Evolutionary conservation across 2,329 filamentous ascomycete genomes (phyloP).

Genomic region (Colletotrichum acutatum): DNA sequence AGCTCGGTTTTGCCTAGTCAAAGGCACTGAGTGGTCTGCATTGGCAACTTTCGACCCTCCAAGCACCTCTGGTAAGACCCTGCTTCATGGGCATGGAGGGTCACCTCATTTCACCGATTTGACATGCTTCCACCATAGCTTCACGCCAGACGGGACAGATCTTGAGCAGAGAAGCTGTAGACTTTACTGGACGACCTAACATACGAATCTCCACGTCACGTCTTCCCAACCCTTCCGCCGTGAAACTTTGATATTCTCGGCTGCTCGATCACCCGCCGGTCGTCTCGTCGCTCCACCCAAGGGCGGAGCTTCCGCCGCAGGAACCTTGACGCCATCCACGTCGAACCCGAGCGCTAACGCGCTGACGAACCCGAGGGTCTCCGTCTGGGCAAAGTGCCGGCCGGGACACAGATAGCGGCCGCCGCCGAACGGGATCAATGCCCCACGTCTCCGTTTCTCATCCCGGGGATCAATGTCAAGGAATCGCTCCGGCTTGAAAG

Average conservation of each 20-base stretch:
- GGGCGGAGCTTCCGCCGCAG: slow-evolving; percentile 18
- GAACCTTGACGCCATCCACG: slow-evolving; percentile 36
- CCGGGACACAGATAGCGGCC: slow-evolving; percentile 48
- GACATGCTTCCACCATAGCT: not conserved
- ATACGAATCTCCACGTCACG: slow-evolving; percentile 38
- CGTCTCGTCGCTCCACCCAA: slow-evolving; percentile 31
- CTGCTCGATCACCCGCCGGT: slow-evolving; percentile 19
- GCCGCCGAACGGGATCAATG: slow-evolving; percentile 46
- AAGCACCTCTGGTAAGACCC: not conserved
- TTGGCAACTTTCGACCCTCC: not conserved
- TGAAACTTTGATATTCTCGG: slow-evolving; percentile 25
- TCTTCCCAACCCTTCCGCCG: slow-evolving; percentile 41
- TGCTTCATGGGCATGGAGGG: not conserved
- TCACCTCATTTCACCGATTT: not conserved
- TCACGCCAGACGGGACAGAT: not conserved
- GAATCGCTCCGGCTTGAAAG: slow-evolving; percentile 42
- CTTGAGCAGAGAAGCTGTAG: not conserved
- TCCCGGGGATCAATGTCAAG: slow-evolving; percentile 30
- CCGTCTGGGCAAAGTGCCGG: slow-evolving; percentile 44
- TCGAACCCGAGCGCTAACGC: slow-evolving; percentile 40
- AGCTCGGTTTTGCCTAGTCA: not conserved
- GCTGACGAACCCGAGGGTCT: slow-evolving; percentile 41
- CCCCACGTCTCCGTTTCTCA: slow-evolving; percentile 38
- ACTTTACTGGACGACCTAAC: not conserved
- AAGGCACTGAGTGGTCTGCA: not conserved